Percentiles rank a stretch among this genome's conserved stretches.
Conservation (phyloP, 2,329 filamentous ascomycete genomes). For the Aspergillus terreus region DNA sequence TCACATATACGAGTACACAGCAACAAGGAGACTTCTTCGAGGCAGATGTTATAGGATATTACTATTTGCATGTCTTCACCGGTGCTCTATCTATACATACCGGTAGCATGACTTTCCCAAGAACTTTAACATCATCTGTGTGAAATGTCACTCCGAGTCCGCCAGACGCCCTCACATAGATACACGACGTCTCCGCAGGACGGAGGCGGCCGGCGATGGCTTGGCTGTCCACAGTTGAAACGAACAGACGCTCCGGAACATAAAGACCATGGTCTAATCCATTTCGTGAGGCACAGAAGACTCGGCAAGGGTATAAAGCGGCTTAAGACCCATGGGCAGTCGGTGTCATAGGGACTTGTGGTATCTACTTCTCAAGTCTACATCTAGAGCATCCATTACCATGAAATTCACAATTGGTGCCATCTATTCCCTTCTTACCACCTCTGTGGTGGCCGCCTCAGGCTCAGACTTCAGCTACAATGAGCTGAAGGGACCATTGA, state of each 20-base stretch:
- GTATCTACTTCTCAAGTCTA: background rate
- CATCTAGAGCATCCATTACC: background rate
- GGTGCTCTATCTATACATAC: no score
- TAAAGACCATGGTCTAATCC: background rate
- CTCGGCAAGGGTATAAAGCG: background rate
- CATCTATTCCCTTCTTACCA: background rate
- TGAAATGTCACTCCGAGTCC: no score
- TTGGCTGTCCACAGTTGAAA: background rate
- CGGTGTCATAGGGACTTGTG: no score
- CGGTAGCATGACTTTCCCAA: no score
- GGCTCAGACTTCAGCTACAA: slow-evolving; percentile 4
- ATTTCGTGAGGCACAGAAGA: background rate
- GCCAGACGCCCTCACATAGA: no score
- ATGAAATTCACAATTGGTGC: background rate
- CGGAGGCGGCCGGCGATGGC: background rate
- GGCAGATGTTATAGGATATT: no score
- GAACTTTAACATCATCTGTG: no score
- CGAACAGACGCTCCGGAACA: background rate
- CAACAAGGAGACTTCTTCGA: no score
- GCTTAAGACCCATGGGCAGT: background rate
- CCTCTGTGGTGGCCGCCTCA: background rate
- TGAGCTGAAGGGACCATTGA: slow-evolving; percentile 45
- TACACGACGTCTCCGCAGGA: no score
- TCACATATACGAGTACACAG: background rate
- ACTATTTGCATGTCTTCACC: no score